phyloP scores from a whole-genome alignment of 768 basidiomycete genomes.

The Coprinopsis strossmayeri region DNA sequence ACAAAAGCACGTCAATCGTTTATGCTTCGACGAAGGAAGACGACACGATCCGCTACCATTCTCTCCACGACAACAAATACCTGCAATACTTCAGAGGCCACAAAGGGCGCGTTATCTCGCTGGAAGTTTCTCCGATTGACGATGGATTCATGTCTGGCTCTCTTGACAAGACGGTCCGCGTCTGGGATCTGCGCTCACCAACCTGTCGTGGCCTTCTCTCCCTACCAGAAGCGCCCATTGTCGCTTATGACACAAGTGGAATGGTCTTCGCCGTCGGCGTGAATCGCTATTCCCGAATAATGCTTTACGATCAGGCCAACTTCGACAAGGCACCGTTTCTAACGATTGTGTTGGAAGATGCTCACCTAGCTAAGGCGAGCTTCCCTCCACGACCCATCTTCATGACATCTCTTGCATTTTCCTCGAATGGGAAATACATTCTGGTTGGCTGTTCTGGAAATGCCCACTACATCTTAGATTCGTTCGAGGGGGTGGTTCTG shows the following conservation, averaged over 20 bases:
- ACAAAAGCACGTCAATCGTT: slow-evolving; percentile 77
- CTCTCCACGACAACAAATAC: slow-evolving; percentile 94
- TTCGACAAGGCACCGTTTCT: slow-evolving; percentile 92
- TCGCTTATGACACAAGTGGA: slow-evolving; percentile 80
- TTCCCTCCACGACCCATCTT: slow-evolving; percentile 84
- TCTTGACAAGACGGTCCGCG: slow-evolving; percentile 87
- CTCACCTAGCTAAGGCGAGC: slow-evolving; percentile 62
- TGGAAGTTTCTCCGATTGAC: slow-evolving; percentile 88
- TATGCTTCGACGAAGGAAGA: slow-evolving; percentile 95
- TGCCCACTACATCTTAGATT: slow-evolving; percentile 90
- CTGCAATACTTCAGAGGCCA: slow-evolving; percentile 95
- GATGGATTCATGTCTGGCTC: slow-evolving; percentile 96
- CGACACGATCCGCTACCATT: slow-evolving; percentile 92
- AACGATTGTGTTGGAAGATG: slow-evolving; percentile 76
- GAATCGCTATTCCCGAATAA: slow-evolving; percentile 74
- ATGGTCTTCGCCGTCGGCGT: slow-evolving; percentile 84
- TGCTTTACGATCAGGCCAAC: slow-evolving; percentile 80
- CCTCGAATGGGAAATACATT: slow-evolving; percentile 83
- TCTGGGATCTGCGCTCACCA: slow-evolving; percentile 89
- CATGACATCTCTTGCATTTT: slow-evolving; percentile 90
- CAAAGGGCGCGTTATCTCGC: slow-evolving; percentile 79
- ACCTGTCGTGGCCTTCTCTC: slow-evolving; percentile 73
- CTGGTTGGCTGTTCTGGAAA: slow-evolving; percentile 90
- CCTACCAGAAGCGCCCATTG: slow-evolving; percentile 57
- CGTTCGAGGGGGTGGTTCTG: slow-evolving; percentile 78